Evolutionary conservation across 1,139 yeast species (phyloP), one percentile per base, ranked within the genome.

Genomic region (Taphrina sp.): DNA sequence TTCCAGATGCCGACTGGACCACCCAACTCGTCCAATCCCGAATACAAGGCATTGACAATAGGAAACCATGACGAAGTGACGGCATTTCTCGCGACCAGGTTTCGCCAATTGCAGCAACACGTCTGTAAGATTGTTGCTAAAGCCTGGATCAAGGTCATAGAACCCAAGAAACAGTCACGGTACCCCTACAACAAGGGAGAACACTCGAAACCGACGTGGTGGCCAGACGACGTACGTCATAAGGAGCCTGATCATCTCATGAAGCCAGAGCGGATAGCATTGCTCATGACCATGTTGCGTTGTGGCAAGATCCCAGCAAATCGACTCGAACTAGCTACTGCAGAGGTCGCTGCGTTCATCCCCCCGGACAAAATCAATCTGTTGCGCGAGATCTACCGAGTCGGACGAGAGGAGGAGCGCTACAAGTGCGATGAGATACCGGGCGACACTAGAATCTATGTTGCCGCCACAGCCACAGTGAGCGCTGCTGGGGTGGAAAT

Each of bases 231-330:
- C 16, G 78, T 82, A 0, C 72, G 79, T 37, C 92, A 85, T 67
- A 73, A 74, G 49, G 92, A 85, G 63, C 92, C 92, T 0, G 92
- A 85, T 66, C 64, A 85, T 68, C 70, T 85, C 59, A 76, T 74
- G 59, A 84, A 82, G 64, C 69, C 68, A 1, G 82, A 80, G 60
- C 69, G 94, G 57, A 66, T 82, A 17, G 65, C 64, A 2, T 67
- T 85, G 23, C 68, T 84, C 64, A 69, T 75, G 17, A 64, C 71
- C 20, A 73, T 84, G 19, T 60, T 76, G 17, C 62, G 74, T 31
- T 65, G 68, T 52, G 66, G 67, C 2, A 41, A 60, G 1, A 64
- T 70, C 36, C 60, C 65, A 37, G 60, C 74, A 22, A 60, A 62
- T 7, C 57, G 61, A 3, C 68, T 76, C 38, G 61, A 62, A 34